Percentiles rank a stretch among this genome's conserved stretches.
Conservation (phyloP, 2,329 filamentous ascomycete species). For the Alternaria sp. region DNA sequence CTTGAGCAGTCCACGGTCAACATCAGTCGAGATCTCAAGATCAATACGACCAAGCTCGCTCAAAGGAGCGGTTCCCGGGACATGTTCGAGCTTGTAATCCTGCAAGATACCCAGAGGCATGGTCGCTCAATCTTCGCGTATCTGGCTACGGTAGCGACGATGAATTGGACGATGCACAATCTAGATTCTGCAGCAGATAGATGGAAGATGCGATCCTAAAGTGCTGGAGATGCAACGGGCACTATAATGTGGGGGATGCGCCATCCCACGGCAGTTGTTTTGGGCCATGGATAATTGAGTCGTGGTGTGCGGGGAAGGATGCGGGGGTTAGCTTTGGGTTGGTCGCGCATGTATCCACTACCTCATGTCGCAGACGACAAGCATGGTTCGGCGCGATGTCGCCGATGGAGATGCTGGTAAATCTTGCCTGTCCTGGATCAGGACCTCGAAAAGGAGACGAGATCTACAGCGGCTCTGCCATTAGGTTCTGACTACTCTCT, state of each 20-base stretch:
- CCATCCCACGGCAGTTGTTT: constrained; percentile 7
- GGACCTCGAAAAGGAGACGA: background rate
- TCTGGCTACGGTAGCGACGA: background rate
- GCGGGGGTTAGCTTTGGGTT: constrained; percentile 6
- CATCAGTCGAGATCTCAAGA: constrained; percentile 21
- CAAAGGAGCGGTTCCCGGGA: constrained; percentile 35
- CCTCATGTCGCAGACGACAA: background rate
- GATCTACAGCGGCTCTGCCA: constrained; percentile 2
- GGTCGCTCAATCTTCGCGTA: constrained; percentile 6
- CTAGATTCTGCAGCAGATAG: background rate
- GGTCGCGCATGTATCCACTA: background rate
- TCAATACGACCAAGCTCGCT: constrained; percentile 29
- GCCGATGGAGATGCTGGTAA: constrained; percentile 4
- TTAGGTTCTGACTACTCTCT: background rate
- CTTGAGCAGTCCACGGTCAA: constrained; percentile 30
- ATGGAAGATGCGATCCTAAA: background rate
- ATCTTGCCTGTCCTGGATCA: background rate
- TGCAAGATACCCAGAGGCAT: constrained; percentile 37
- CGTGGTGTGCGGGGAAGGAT: constrained; percentile 23
- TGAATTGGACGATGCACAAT: background rate
- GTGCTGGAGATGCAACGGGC: background rate
- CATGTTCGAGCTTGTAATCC: constrained; percentile 35
- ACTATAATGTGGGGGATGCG: constrained; percentile 20
- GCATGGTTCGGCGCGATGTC: constrained; percentile 6
- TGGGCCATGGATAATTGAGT: background rate